These are phyloP conservation scores for Nymphaea thermarum DNA, from an alignment of 164 flowering plant species.

Conservation along the genomic window DNA sequence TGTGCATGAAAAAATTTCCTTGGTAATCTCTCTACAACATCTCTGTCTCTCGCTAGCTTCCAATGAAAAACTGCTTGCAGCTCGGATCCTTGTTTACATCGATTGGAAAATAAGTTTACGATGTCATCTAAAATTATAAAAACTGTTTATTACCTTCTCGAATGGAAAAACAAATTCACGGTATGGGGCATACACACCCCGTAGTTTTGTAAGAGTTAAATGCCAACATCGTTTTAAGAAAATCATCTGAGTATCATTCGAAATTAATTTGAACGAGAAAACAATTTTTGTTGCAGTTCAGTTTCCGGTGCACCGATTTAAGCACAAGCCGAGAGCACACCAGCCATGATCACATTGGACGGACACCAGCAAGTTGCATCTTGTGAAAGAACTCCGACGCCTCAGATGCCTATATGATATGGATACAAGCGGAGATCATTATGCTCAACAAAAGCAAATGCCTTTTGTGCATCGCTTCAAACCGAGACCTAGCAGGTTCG, in stretches of 20 bases:
- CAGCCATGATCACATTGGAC: background rate
- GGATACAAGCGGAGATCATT: background rate
- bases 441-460: background rate
- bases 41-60: too few species aligned
- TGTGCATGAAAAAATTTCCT: too few species aligned
- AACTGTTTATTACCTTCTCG: too few species aligned
- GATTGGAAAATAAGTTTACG: too few species aligned
- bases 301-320: slow-evolving; percentile 3
- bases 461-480: background rate
- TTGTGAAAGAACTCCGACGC: slow-evolving; percentile 1
- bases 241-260: background rate
- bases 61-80: too few species aligned
- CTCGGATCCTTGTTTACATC: too few species aligned
- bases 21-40: too few species aligned
- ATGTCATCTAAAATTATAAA: too few species aligned
- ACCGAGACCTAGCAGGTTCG: slow-evolving; percentile 8
- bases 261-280: background rate
- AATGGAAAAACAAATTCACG: too few species aligned
- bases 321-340: slow-evolving; percentile 5
- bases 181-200: too few species aligned
- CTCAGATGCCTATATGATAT: background rate
- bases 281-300: background rate
- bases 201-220: too few species aligned
- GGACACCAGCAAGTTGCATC: slow-evolving; percentile 2
- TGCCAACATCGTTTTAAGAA: too few species aligned